A percentile compares a stretch with the other conserved stretches of the same genome.
Conservation (phyloP, 257 asterid genomes). For the Solanum lycopersicoides region DNA sequence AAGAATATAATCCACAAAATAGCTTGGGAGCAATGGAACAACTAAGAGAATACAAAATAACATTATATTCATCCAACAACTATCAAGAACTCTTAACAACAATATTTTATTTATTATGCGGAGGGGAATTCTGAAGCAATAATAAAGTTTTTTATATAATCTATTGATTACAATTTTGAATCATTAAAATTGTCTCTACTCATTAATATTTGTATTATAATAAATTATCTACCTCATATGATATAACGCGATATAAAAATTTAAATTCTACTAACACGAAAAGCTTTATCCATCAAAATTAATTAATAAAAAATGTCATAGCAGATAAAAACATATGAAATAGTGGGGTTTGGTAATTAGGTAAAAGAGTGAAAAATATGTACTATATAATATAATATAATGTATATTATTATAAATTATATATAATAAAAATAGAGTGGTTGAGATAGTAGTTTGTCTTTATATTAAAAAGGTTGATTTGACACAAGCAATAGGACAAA, state of each 20-base stretch:
- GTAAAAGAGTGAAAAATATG: background rate
- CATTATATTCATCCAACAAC: background rate
- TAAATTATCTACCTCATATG: background rate
- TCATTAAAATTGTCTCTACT: rapidly evolving
- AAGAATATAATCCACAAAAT: background rate
- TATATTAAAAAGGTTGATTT: conserved; percentile 32
- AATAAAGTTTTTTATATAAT: rapidly evolving
- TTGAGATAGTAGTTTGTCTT: conserved; percentile 34
- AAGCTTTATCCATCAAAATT: background rate
- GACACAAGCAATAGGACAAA: conserved; percentile 4
- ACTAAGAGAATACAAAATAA: background rate
- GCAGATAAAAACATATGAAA: background rate
- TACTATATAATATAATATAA: background rate
- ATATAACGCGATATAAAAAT: background rate
- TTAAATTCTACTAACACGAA: background rate
- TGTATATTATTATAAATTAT: background rate
- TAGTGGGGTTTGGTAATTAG: conserved; percentile 1
- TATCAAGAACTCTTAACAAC: background rate
- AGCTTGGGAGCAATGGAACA: background rate
- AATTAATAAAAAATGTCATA: background rate
- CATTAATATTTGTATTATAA: background rate
- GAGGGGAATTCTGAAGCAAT: background rate
- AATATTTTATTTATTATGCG: background rate
- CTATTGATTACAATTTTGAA: rapidly evolving
- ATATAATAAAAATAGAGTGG: conserved; percentile 4